These are phyloP conservation scores for Coemansia sp. DNA, from an alignment of 192 early-diverging fungal genomes.

Conservation along the genomic window DNA sequence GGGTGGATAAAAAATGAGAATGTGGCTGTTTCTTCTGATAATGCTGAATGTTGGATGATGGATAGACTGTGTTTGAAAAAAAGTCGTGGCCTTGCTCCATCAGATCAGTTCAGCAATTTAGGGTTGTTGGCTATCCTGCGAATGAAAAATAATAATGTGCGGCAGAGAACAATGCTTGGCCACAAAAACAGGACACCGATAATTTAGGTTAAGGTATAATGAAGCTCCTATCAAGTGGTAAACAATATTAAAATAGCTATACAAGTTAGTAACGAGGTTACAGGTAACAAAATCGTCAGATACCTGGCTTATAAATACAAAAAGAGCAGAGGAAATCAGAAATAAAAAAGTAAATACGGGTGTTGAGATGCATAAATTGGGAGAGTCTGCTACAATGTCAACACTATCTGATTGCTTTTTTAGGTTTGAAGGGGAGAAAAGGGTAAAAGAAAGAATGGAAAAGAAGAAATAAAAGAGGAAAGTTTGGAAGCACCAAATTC, in stretches of 20 bases:
- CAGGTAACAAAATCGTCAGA: neutral
- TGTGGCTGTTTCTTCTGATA: conserved; percentile 17
- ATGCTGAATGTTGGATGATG: conserved; percentile 28
- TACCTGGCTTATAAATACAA: neutral
- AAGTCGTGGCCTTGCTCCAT: conserved; percentile 46
- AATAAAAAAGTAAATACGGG: neutral
- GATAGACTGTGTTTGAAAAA: conserved; percentile 35
- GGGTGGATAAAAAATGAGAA: conserved; percentile 10
- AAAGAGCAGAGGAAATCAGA: neutral
- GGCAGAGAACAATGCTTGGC: neutral
- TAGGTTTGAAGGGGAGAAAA: neutral
- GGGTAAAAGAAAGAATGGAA: neutral
- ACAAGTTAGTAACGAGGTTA: neutral
- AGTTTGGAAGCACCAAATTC: neutral
- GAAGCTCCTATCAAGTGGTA: neutral
- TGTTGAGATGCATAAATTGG: neutral
- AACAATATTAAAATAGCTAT: neutral
- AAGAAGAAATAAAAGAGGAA: neutral
- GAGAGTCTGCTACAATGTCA: neutral
- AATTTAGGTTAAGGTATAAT: neutral
- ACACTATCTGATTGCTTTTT: neutral
- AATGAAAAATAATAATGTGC: neutral
- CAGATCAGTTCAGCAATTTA: neutral
- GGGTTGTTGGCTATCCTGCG: neutral
- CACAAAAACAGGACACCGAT: neutral